Percentiles rank a stretch among this genome's conserved stretches.
phyloP scores from a whole-genome alignment of 768 basidiomycete genomes.

The Lanmaoa pseudosensibilis region DNA sequence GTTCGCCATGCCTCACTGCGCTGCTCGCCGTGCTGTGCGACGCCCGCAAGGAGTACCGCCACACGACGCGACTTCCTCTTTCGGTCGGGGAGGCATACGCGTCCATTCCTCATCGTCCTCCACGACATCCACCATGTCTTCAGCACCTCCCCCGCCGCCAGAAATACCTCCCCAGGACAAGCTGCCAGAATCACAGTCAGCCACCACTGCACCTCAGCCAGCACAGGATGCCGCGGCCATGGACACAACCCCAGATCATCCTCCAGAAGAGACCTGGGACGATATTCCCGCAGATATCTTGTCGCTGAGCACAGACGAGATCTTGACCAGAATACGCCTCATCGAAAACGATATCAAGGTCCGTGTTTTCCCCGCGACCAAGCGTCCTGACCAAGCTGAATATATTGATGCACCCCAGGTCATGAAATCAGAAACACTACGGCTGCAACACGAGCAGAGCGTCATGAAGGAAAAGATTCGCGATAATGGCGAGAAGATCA shows the following conservation, averaged over 20 bases:
- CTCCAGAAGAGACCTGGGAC: slow-evolving; percentile 78
- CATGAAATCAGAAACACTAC: slow-evolving; percentile 91
- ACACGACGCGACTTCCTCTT: slow-evolving; percentile 22
- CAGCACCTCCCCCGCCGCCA: slow-evolving; percentile 54
- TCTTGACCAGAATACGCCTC: slow-evolving; percentile 83
- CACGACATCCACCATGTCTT: slow-evolving; percentile 45
- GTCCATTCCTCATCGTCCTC: slow-evolving; percentile 15
- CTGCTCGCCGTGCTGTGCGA: background rate
- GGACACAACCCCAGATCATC: slow-evolving; percentile 74
- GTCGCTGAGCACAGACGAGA: slow-evolving; percentile 78
- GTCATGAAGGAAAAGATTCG: slow-evolving; percentile 99
- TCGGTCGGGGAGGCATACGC: slow-evolving; percentile 28
- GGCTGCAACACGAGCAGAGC: slow-evolving; percentile 90
- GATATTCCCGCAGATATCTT: slow-evolving; percentile 91
- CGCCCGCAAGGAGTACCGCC: background rate
- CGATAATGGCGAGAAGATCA: slow-evolving; percentile 97
- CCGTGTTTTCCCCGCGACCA: slow-evolving; percentile 11
- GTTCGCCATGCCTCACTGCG: slow-evolving; percentile 33
- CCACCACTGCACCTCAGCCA: slow-evolving; percentile 31
- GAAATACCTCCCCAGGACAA: slow-evolving; percentile 46
- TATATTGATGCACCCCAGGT: slow-evolving; percentile 52
- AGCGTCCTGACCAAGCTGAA: background rate
- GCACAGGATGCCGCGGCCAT: slow-evolving; percentile 46
- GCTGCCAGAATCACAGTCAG: slow-evolving; percentile 45
- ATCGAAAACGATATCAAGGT: slow-evolving; percentile 98